phyloP scores from a whole-genome alignment of 1,284 basidiomycete genomes.

The Cerioporus squamosus region DNA sequence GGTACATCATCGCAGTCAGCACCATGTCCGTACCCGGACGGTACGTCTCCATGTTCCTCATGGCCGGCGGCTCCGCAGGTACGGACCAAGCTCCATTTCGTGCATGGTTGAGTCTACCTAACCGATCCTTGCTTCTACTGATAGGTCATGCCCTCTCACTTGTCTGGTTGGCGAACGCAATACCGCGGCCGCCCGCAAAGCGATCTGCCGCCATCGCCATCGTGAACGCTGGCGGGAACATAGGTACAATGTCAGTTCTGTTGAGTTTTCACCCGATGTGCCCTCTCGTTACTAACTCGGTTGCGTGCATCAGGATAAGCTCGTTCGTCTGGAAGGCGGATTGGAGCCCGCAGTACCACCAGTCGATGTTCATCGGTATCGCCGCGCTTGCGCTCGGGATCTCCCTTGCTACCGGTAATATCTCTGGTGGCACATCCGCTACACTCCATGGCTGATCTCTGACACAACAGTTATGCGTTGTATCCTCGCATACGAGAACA shows the following conservation, averaged over 20 bases:
- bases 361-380: slow-evolving; percentile 43
- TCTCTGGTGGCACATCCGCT: not conserved
- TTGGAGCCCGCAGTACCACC: slow-evolving; percentile 44
- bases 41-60: slow-evolving; percentile 71
- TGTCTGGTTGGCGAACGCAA: slow-evolving; percentile 66
- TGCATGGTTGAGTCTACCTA: too few relatives aligned
- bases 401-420: slow-evolving; percentile 33
- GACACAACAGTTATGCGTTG: slow-evolving; percentile 36
- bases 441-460: too few relatives aligned
- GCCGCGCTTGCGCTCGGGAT: slow-evolving; percentile 33
- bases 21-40: slow-evolving; percentile 59
- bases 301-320: slow-evolving; percentile 32
- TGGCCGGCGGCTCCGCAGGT: slow-evolving; percentile 62
- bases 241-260: slow-evolving; percentile 41
- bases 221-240: slow-evolving; percentile 45
- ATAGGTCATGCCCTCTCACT: slow-evolving; percentile 61
- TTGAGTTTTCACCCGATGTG: not conserved
- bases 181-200: slow-evolving; percentile 68
- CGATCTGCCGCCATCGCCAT: slow-evolving; percentile 51
- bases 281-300: not conserved
- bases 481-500: slow-evolving; percentile 41
- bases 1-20: slow-evolving; percentile 62
- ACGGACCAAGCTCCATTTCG: slow-evolving; percentile 27
- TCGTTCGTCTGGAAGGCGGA: slow-evolving; percentile 43
- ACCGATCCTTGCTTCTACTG: too few relatives aligned